Evolutionary conservation across 176 grass and related monocot genomes (phyloP), one percentile per base, ranked within the genome.

Genomic region (Melocanna baccifera): DNA sequence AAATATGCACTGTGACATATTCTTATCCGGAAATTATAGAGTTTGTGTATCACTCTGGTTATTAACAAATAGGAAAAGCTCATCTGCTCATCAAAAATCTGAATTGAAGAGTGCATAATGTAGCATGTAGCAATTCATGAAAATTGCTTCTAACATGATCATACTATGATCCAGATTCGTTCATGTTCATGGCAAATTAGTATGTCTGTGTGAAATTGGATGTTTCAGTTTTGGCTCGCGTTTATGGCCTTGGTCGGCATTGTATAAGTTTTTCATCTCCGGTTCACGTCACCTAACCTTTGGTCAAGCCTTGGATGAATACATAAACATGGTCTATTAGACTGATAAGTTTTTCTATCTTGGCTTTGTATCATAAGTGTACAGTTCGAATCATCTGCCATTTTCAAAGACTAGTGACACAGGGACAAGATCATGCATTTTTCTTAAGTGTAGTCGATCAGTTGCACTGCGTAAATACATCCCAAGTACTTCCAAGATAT

Each of bases 291-390:
- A 86, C 79, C 79, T 42, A 83, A 81, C 22, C 67, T 40, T 12
- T 14, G 80, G 79, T 87, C 88, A 86, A 86, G 79, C 88, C 84
- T 90, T 12, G 88, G 79, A 73, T 43, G 84, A 74, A 90, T 90
- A 83, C 88, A 86, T 37, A 51, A 83, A 86, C 43, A 6, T 48
- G 59, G 47, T n/a, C 41, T 47, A 26, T 13, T 81, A 62, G 70
- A 22, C 32, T 1, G 73, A 78, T 76, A 70, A 52, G 56, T 73
- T 90, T 90, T 78, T 85, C 73, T 73, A 83, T 71, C 70, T 81
- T 23, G 59, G 59, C 77, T 66, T 74, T 74, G 3, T 40, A 67
- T 36, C 78, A 71, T 77, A 71, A 62, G 26, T 66, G 26, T 40
- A 12, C 15, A 7, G 23, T 19, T 1, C 40, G 15, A 72, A 65